Percentiles rank a stretch among this genome's conserved stretches.
Evolutionary conservation across 2,329 filamentous ascomycete genomes (phyloP).

Genomic region (Mariannaea elegans): DNA sequence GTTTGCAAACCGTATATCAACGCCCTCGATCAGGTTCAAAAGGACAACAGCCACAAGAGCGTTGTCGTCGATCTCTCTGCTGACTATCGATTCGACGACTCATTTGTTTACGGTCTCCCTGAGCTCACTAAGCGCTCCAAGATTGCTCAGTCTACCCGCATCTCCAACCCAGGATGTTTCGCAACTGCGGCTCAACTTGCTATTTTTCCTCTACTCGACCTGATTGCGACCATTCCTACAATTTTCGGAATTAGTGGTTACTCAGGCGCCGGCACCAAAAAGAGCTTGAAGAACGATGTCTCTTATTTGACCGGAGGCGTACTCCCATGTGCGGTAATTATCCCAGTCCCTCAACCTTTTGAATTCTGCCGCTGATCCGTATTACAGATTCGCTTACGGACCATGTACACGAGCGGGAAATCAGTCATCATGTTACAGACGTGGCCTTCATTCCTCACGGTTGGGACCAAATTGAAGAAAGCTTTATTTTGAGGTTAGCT

Average conservation of each 20-base stretch:
- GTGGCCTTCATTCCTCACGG: too few species aligned
- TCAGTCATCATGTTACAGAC: too few species aligned
- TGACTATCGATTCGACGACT: slow-evolving; percentile 68
- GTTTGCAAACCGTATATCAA: slow-evolving; percentile 95
- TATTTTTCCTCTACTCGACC: slow-evolving; percentile 80
- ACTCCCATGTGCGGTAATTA: too few species aligned
- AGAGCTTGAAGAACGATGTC: slow-evolving; percentile 95
- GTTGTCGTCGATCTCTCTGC: slow-evolving; percentile 80
- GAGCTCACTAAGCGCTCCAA: slow-evolving; percentile 81
- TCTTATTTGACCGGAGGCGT: too few species aligned
- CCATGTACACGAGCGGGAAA: too few species aligned
- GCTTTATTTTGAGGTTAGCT: too few species aligned
- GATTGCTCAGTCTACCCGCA: slow-evolving; percentile 81
- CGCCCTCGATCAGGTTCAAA: slow-evolving; percentile 77
- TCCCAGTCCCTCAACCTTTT: too few species aligned
- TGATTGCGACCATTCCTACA: slow-evolving; percentile 81
- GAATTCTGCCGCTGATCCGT: too few species aligned
- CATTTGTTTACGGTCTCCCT: slow-evolving; percentile 81
- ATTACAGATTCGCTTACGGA: too few species aligned
- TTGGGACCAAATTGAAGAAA: too few species aligned
- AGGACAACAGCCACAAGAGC: slow-evolving; percentile 65
- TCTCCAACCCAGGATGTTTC: slow-evolving; percentile 95
- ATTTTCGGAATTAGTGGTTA: slow-evolving; percentile 94
- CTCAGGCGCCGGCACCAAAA: slow-evolving; percentile 88
- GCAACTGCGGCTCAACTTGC: slow-evolving; percentile 92